Base-by-base conservation (phyloP, 2,329 filamentous ascomycete genomes). In the Hirsutella rhossiliensis region DNA sequence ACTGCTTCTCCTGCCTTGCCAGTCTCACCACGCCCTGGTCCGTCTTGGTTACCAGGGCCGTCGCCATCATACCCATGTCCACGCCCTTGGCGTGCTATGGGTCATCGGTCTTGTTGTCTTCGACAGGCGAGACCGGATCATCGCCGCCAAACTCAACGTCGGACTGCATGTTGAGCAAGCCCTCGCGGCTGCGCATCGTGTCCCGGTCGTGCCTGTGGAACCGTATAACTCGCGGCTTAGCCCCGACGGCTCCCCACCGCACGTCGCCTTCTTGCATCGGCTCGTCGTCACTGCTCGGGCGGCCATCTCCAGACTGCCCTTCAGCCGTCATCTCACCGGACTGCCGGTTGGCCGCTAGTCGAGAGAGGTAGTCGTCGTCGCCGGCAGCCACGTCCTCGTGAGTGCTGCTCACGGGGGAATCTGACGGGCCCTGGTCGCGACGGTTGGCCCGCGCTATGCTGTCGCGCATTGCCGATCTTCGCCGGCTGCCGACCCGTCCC, bases 291-390 rank as follows among this genome's bases (percentile, higher is more conserved):
- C 76, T 78, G 44, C 76, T 80, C 13, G 70, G 66, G 36, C 67
- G 66, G n/a, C 69, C 69, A 32, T 74, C 71, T 4, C 66, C 72
- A 2, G 71, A 71, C 6, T 66, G 72, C 17, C 67, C 64, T 18
- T 64, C 61, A 31, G 56, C 54, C 17, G 59, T 52, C 43, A 52
- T 48, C 46, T 46, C 46, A 37, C 46, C 51, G 42, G 54, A 54
- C 29, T 51, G 51, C 28, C 54, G 53, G 32, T 55, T 51, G 5
- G 57, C 57, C 9, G 59, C 54, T 48, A 68, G 39, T 57, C 62
- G 50, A 75, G 73, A 77, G 47, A 88, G 73, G 54, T 87, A 87
- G 54, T 92, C 85, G 47, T 90, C 86, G 48, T 87, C 82, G 15
- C 56, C 51, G 30, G 64, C 59, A 30, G 72, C 75, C 29, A 82